Conservation (phyloP, 495 filamentous ascomycete species). For the Haplographium delicatum region DNA sequence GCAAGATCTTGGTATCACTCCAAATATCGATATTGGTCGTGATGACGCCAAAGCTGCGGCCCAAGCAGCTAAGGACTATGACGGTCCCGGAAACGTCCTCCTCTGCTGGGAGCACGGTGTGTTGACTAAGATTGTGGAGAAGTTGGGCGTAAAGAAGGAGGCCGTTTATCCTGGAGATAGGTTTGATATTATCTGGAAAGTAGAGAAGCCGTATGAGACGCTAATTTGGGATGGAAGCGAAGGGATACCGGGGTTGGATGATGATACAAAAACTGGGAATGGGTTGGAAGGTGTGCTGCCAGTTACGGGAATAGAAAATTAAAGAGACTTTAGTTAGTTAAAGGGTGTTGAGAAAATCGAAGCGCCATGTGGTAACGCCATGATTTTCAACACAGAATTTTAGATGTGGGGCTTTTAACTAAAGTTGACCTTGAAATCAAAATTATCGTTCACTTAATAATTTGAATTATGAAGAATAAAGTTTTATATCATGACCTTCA, state of each 20-base stretch:
- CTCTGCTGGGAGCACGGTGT: constrained; percentile 46
- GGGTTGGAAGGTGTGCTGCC: constrained; percentile 2
- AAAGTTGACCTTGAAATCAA: too few species aligned
- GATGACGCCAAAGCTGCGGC: constrained; percentile 43
- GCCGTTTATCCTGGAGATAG: constrained; percentile 28
- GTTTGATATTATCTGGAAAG: constrained; percentile 40
- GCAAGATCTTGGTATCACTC: constrained; percentile 41
- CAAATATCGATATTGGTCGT: constrained; percentile 42
- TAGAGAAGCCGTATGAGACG: constrained; percentile 32
- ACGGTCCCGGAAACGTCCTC: constrained; percentile 44
- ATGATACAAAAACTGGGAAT: not conserved
- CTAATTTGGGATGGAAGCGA: constrained; percentile 33
- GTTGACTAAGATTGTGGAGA: constrained; percentile 35
- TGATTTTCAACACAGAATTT: too few species aligned
- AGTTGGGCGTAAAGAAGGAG: constrained; percentile 26
- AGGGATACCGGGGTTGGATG: constrained; percentile 30
- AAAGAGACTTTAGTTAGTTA: too few species aligned
- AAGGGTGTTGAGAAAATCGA: too few species aligned
- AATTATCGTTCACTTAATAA: too few species aligned
- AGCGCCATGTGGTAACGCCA: too few species aligned
- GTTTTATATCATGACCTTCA: too few species aligned
- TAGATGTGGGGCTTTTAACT: too few species aligned
- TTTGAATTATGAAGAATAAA: too few species aligned
- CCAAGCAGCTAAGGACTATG: constrained; percentile 38
- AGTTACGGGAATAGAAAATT: too few species aligned